Evolutionary conservation across 1,284 basidiomycete genomes (phyloP).

Genomic region (Cryptococcus amylolentus): DNA sequence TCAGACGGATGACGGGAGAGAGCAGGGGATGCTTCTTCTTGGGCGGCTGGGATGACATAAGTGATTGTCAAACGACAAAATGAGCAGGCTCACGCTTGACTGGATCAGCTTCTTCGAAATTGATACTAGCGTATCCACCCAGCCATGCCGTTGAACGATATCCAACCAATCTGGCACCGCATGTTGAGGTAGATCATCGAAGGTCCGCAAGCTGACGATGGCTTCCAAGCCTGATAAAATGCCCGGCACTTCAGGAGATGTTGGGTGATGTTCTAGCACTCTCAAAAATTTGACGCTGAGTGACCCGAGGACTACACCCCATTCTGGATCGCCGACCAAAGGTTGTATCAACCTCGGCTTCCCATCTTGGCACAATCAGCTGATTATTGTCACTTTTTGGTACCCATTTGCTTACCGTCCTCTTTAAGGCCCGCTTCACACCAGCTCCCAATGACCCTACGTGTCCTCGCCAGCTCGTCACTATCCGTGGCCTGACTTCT

Average conservation of each 20-base stretch:
- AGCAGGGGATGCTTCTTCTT: slow-evolving; percentile 45
- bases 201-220: slow-evolving; percentile 18
- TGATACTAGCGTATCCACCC: slow-evolving; percentile 32
- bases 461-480: slow-evolving; percentile 6
- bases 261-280: background rate
- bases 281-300: slow-evolving; percentile 4
- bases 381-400: background rate
- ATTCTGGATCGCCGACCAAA: slow-evolving; percentile 1
- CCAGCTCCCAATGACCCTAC: slow-evolving; percentile 18
- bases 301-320: slow-evolving; percentile 2
- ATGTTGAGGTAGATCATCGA: slow-evolving; percentile 2
- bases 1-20: slow-evolving; percentile 30
- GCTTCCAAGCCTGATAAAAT: slow-evolving; percentile 18
- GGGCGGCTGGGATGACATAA: slow-evolving; percentile 14
- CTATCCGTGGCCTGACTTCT: background rate
- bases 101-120: slow-evolving; percentile 30
- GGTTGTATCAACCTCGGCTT: background rate
- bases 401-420: background rate
- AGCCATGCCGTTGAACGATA: slow-evolving; percentile 7
- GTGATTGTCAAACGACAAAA: background rate
- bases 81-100: slow-evolving; percentile 23
- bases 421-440: slow-evolving; percentile 9
- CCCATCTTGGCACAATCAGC: slow-evolving; percentile 3
- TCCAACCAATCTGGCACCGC: background rate
- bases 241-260: background rate